Base-by-base conservation (phyloP, 148 eudicot genomes). In the Pouteria glomerata region DNA sequence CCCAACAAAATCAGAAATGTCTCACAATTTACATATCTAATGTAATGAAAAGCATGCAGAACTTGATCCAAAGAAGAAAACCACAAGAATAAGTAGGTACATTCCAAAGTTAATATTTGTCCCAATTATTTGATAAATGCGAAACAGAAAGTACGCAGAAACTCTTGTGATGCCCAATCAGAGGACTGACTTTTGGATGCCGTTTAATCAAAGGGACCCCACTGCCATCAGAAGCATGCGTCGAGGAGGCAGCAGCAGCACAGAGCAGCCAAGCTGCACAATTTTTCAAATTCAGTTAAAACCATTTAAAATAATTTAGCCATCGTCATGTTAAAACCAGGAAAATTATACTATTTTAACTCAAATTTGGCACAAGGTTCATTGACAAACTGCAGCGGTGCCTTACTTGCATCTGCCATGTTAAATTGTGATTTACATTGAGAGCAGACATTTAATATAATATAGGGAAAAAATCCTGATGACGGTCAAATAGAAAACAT, bases 241-340 rank as follows among this genome's bases (percentile, higher is more conserved):
- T 90, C 92, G 69, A 90, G 75, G 48, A 90, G 82, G 77, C 96
- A 90, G 70, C 96, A 90, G 70, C 96, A 90, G 70, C 96, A 90
- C 44, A 88, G 77, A 53, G 92, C 96, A 73, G 96, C 90, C 85
- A 83, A 82, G 80, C 90, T 86, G 85, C 81, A 80, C 26, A 70
- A 67, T 0, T 37, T 65, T 24, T 1, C 29, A n/a, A 56, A 39
- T 50, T 1, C 3, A 31, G 18, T 23, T 31, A 30, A 16, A 52
- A 6, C 58, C 55, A 50, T 50, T 8, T 44, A 13, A 44, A 7
- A 44, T 13, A 44, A 44, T 44, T 44, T 44, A 13, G 2, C 12
- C 48, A 44, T 44, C 13, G 13, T 10, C 13, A 44, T 8, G 13
- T 44, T 44, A n/a, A n/a, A n/a, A n/a, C 48, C 13, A 2, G 48